Percentiles rank a stretch among this genome's conserved stretches.
phyloP scores from a whole-genome alignment of 306 rosid species.

The Rubus idaeus region DNA sequence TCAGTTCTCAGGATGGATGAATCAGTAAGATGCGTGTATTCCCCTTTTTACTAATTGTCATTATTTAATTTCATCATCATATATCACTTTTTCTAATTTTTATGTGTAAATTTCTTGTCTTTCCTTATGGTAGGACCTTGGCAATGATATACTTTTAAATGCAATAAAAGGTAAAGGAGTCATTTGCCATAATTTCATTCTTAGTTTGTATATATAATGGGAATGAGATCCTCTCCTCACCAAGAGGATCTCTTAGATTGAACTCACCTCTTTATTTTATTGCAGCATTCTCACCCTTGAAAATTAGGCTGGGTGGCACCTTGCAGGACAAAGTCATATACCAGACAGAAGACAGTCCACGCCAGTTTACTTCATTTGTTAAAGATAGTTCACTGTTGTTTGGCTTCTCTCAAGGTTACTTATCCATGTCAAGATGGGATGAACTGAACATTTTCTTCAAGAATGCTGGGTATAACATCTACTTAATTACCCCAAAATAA shows the following conservation, averaged over 20 bases:
- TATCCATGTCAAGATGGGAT: conserved; percentile 75
- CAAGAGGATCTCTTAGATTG: no score
- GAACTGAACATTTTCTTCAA: conserved; percentile 62
- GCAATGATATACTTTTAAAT: conserved; percentile 49
- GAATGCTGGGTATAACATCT: conserved; percentile 55
- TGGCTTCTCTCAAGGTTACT: conserved; percentile 63
- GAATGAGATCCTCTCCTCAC: no score
- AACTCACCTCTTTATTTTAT: not conserved
- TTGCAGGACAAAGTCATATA: conserved; percentile 66
- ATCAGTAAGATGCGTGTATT: not conserved
- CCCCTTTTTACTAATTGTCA: not conserved
- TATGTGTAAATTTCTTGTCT: not conserved
- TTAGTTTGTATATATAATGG: not conserved
- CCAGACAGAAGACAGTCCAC: conserved; percentile 30
- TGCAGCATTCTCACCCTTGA: conserved; percentile 80
- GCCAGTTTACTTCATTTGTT: conserved; percentile 49
- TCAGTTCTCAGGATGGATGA: not conserved
- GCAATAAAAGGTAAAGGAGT: conserved; percentile 53
- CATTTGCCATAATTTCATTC: not conserved
- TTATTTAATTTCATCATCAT: not conserved
- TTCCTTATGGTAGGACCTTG: conserved; percentile 51
- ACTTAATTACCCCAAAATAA: not conserved
- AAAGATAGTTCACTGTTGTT: conserved; percentile 31
- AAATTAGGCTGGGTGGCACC: conserved; percentile 70
- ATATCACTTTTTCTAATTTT: not conserved